Base-by-base conservation (phyloP, 345 rosid genomes). In the Eucalyptus virginea region DNA sequence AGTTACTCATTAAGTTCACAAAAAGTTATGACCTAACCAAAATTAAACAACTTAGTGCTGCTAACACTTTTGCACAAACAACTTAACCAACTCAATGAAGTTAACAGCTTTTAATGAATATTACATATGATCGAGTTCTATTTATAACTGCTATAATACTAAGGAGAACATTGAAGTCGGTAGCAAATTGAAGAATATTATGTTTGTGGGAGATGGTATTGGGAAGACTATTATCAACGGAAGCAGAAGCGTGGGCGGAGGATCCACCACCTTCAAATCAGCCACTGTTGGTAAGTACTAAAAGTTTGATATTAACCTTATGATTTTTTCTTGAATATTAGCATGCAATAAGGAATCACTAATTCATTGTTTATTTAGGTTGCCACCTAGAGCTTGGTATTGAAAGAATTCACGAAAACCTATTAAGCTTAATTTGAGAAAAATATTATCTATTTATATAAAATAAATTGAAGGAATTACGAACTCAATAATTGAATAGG, bases 171-270 rank as follows among this genome's bases (percentile, higher is more conserved):
- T 97, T n/a, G 98, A 95, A 88, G 93, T 97, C 17, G 92, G 93
- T 28, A 65, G 48, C 47, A 92, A 91, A 5, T 87, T 90, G 90
- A 93, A 92, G n/a, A 96, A 94, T 89, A 93, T 98, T 81, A 98
- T 95, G 98, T 89, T 98, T 89, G 94, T 95, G 77, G 99, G 98
- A 4, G 98, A 98, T 85, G 99, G 99, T 15, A 92, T 90, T 69
- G 96, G 97, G 69, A 93, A 88, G 54, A 97, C 99, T 1, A 95
- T 96, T 65, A 94, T 98, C 86, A 95, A 98, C 72, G 99, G 99
- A 4, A 98, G 98, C 91, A 93, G 92, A 92, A 98, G 99, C 87
- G 98, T 98, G 37, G 97, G 97, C 8, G 98, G 98, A 81, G 99
- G 99, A 26, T 52, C 94, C 67, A 95, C 99, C 45, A 98, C 99